phyloP scores from a whole-genome alignment of 805 yeast genomes.

The Yarrowia sp. region DNA sequence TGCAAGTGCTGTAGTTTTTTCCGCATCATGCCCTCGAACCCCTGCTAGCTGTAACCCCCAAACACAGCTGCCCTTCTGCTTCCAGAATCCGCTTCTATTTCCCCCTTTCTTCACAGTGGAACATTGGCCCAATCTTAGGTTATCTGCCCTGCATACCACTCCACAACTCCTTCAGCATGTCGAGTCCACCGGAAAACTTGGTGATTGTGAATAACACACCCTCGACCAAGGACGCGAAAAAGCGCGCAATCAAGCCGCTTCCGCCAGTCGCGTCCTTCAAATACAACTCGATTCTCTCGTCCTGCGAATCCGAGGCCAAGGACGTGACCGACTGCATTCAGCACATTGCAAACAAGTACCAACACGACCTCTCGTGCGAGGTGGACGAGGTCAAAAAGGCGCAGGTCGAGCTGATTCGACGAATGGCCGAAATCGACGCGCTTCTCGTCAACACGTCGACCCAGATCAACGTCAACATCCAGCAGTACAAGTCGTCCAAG shows the following conservation, averaged over 20 bases:
- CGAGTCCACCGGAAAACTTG: slow-evolving; percentile 7
- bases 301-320: slow-evolving; percentile 2
- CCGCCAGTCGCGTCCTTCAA: slow-evolving; percentile 29
- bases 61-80: too few species aligned
- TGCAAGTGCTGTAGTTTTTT: too few species aligned
- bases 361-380: slow-evolving; percentile 30
- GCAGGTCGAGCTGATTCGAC: slow-evolving; percentile 29
- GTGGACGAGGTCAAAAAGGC: slow-evolving; percentile 27
- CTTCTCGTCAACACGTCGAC: slow-evolving; percentile 26
- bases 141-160: not conserved
- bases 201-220: slow-evolving; percentile 25
- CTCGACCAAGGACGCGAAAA: not conserved
- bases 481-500: not conserved
- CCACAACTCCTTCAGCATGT: not conserved
- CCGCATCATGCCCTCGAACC: too few species aligned
- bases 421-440: slow-evolving; percentile 31
- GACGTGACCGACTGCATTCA: slow-evolving; percentile 26
- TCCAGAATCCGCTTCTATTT: too few species aligned
- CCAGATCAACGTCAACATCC: slow-evolving; percentile 27
- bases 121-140: too few species aligned
- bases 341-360: slow-evolving; percentile 27
- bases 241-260: slow-evolving; percentile 16
- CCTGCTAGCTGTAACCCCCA: too few species aligned
- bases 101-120: too few species aligned
- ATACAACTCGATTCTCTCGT: slow-evolving; percentile 28